These are phyloP conservation scores for Petasospora fabianii DNA, from an alignment of 1,139 yeast species.

Conservation along the genomic window DNA sequence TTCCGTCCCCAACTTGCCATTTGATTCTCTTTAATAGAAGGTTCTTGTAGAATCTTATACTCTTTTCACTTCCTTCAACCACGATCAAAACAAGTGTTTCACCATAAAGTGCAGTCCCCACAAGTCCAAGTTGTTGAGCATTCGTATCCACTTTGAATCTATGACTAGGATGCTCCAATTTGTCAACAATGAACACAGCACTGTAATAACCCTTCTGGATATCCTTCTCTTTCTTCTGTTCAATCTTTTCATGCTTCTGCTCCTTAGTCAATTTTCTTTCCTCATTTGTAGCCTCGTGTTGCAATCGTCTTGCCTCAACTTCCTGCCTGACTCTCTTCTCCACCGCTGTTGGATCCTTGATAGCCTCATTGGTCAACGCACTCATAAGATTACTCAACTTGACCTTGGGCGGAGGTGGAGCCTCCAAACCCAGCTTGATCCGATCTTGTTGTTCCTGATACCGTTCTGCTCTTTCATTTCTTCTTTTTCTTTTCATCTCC, in stretches of 20 bases:
- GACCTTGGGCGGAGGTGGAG: conserved; percentile 89
- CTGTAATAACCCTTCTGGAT: conserved; percentile 54
- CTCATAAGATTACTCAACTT: conserved; percentile 79
- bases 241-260: conserved; percentile 44
- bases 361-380: conserved; percentile 83
- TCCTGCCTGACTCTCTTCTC: conserved; percentile 70
- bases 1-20: conserved; percentile 45
- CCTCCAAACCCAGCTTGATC: conserved; percentile 74
- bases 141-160: conserved; percentile 71
- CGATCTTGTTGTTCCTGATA: conserved; percentile 74
- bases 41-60: conserved; percentile 58
- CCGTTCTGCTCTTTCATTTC: conserved; percentile 61
- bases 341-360: conserved; percentile 83
- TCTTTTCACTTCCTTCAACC: conserved; percentile 68
- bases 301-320: conserved; percentile 56
- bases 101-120: conserved; percentile 48
- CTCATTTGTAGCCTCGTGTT: conserved; percentile 61
- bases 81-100: conserved; percentile 53
- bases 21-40: conserved; percentile 59
- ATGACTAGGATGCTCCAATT: conserved; percentile 61
- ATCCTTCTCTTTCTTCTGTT: conserved; percentile 44
- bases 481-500: conserved; percentile 72
- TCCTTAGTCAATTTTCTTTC: conserved; percentile 60
- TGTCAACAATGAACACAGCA: conserved; percentile 55
- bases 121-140: conserved; percentile 66